Evolutionary conservation across 495 filamentous ascomycete species (phyloP), one percentile per base, ranked within the genome.

Genomic region (Lophium mytilinum): DNA sequence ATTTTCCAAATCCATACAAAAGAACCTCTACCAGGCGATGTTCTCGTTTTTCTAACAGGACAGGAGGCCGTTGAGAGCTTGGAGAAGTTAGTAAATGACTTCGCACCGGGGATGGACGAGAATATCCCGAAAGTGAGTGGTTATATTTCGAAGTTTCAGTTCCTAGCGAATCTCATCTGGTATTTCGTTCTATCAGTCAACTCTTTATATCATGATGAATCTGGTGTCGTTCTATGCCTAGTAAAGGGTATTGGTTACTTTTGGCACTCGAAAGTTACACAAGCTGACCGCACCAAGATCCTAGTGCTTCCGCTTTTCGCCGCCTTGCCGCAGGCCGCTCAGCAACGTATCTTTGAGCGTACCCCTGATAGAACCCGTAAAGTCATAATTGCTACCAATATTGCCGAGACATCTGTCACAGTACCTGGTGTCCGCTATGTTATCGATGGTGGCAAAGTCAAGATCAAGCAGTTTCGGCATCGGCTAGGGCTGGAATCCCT

Each of bases 371-470:
- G 75, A 45, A 95, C 87, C 0, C 80, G 94, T 39, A 99, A 97
- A 64, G 72, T 99, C 8, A 89, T 99, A 10, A 77, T 99, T 3
- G 81, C 90, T 0, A 99, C 94, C 12, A 99, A 99, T 69, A 96
- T 99, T 60, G 94, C 94, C 19, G 94, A 99, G 66, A 97, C 94
- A 0, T 99, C 94, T 1, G 86, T 99, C 52, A 99, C 94, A 0
- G 90, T 99, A 0, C 84, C 92, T 8, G 94, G 94, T 1, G 90
- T 99, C 4, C 82, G 90, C 2, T 89, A 82, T 64, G 94, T 99
- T 33, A 76, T 99, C 33, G 94, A 99, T 67, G 87, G 88, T 64
- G 94, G 94, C 21, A 96, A 96, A 65, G 86, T 86, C 4, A 99
- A 97, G 67, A 81, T 91, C 50, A 96, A 95, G 69, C 87, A 95